Conservation (phyloP, 768 basidiomycete genomes). For the Tricholoma terreum region DNA sequence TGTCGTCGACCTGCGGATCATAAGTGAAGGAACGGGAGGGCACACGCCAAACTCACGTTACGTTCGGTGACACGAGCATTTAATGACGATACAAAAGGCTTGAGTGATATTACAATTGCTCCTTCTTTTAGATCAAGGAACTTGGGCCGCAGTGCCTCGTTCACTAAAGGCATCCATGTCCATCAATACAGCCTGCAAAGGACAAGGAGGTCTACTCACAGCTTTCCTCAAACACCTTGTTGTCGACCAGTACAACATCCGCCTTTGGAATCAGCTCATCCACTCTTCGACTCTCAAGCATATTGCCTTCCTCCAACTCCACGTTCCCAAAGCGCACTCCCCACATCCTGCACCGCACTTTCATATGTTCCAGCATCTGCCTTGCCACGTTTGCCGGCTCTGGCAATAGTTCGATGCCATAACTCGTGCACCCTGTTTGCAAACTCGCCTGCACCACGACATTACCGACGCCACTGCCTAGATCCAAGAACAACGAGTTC, state of each 20-base stretch:
- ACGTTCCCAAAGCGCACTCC: conserved; percentile 73
- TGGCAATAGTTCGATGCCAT: conserved; percentile 75
- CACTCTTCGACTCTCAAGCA: conserved; percentile 67
- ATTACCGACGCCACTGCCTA: conserved; percentile 86
- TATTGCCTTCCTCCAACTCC: conserved; percentile 82
- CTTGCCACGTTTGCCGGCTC: conserved; percentile 79
- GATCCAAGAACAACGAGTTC: conserved; percentile 72
- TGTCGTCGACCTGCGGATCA: conserved; percentile 60
- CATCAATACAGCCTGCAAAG: conserved; percentile 5
- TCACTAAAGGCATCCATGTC: conserved; percentile 54
- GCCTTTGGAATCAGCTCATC: conserved; percentile 72
- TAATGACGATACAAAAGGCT: conserved; percentile 74
- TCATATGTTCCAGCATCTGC: conserved; percentile 71
- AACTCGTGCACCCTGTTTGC: conserved; percentile 74
- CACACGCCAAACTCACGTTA: conserved; percentile 51
- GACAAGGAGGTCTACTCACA: conserved; percentile 43
- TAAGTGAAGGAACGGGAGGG: background rate
- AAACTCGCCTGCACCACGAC: conserved; percentile 79
- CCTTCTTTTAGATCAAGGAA: conserved; percentile 95
- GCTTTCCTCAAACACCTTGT: conserved; percentile 76
- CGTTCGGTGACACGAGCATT: conserved; percentile 80
- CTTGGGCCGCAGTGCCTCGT: conserved; percentile 80
- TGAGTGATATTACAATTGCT: conserved; percentile 83
- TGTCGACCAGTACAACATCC: conserved; percentile 90
- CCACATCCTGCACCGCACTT: conserved; percentile 87